These are phyloP conservation scores for Epichloe sp. DNA, from an alignment of 2,329 filamentous ascomycete species.

Conservation along the genomic window DNA sequence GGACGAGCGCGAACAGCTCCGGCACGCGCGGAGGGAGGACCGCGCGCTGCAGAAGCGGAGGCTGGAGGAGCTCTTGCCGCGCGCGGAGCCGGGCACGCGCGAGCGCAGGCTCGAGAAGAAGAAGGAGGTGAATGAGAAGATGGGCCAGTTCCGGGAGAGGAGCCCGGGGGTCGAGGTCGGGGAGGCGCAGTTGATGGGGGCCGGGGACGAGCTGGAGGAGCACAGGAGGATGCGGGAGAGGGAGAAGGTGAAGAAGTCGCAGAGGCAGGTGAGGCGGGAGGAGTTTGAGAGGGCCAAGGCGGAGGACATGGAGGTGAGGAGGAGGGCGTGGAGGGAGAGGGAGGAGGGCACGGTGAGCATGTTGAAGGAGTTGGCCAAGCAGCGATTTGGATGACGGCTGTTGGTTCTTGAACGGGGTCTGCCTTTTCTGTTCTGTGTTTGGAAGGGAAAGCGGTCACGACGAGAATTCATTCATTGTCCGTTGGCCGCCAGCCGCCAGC, in stretches of 20 bases:
- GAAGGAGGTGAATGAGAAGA: conserved; percentile 54
- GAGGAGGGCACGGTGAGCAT: conserved; percentile 79
- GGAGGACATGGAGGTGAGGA: conserved; percentile 68
- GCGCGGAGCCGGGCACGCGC: conserved; percentile 68
- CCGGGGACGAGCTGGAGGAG: conserved; percentile 49
- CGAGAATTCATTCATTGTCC: too few species aligned
- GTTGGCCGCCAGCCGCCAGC: too few species aligned
- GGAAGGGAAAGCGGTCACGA: too few species aligned
- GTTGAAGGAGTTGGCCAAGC: conserved; percentile 63
- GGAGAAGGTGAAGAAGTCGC: conserved; percentile 63
- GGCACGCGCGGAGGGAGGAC: conserved; percentile 49
- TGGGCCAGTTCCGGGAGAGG: conserved; percentile 59
- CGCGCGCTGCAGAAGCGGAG: conserved; percentile 54
- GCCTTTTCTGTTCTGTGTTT: too few species aligned
- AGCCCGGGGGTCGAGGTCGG: conserved; percentile 43
- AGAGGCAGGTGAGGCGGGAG: conserved; percentile 70
- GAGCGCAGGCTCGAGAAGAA: conserved; percentile 84
- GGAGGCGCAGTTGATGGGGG: conserved; percentile 67
- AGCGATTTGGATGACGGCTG: conserved; percentile 51
- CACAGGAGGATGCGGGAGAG: conserved; percentile 54
- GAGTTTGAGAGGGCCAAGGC: conserved; percentile 62
- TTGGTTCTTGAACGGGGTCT: background rate
- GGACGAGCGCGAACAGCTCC: conserved; percentile 41
- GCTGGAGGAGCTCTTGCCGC: conserved; percentile 69
- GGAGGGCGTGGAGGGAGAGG: conserved; percentile 56